Evolutionary conservation across 2,329 filamentous ascomycete genomes (phyloP).

Genomic region (Fusarium circinatum): DNA sequence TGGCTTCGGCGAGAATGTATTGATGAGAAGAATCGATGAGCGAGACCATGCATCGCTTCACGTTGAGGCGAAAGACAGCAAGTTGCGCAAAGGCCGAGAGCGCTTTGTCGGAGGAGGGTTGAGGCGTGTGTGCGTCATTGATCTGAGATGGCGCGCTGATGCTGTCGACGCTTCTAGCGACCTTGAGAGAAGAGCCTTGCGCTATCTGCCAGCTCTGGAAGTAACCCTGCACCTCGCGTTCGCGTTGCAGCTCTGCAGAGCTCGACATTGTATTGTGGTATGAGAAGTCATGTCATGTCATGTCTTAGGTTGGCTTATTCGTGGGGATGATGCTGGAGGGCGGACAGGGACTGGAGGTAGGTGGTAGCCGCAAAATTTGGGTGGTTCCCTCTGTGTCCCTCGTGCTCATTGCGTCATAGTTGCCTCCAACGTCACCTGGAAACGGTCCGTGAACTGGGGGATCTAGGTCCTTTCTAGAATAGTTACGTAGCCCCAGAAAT

Average conservation of each 20-base stretch:
- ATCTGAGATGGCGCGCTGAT: constrained; percentile 43
- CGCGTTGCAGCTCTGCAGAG: constrained; percentile 45
- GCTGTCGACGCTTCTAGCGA: constrained; percentile 46
- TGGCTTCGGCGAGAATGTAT: constrained; percentile 64
- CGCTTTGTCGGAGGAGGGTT: constrained; percentile 50
- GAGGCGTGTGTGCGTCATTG: constrained; percentile 43
- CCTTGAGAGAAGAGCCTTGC: constrained; percentile 47
- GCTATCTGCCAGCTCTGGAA: constrained; percentile 48
- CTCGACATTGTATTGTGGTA: constrained; percentile 35
- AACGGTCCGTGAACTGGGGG: not conserved
- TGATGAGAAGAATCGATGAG: constrained; percentile 58
- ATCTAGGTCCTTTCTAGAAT: constrained; percentile 22
- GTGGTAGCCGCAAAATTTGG: constrained; percentile 3
- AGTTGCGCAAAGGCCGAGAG: constrained; percentile 62
- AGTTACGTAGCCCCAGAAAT: not conserved
- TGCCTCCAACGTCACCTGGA: constrained; percentile 18
- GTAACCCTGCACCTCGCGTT: constrained; percentile 47
- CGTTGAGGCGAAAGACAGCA: constrained; percentile 58
- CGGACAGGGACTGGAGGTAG: not conserved
- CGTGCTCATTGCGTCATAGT: constrained; percentile 26
- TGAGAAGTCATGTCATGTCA: constrained; percentile 7
- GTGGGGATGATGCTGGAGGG: not conserved
- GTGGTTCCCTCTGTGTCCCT: not conserved
- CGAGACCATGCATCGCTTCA: constrained; percentile 60
- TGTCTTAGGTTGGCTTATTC: constrained; percentile 3